phyloP scores from a whole-genome alignment of 371 early-diverging fungal species.

The Thermomucor indicae-seudaticae region DNA sequence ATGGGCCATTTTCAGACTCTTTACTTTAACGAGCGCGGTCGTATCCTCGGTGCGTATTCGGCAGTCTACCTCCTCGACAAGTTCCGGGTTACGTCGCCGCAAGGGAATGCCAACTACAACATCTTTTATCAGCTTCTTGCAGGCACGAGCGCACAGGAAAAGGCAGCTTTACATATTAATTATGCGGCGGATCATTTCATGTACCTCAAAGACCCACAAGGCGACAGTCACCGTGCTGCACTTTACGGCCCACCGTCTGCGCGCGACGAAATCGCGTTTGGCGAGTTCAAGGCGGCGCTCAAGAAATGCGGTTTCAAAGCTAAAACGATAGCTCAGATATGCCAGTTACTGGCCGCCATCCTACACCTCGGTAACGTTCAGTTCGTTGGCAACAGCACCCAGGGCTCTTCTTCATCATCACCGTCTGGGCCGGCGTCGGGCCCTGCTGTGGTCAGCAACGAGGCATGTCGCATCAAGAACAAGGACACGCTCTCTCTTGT shows the following conservation, averaged over 20 bases:
- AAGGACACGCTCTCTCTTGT: slow-evolving; percentile 68
- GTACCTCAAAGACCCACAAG: slow-evolving; percentile 42
- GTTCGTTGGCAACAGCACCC: slow-evolving; percentile 43
- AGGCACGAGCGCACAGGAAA: slow-evolving; percentile 56
- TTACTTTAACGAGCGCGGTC: slow-evolving; percentile 76
- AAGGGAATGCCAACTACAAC: slow-evolving; percentile 70
- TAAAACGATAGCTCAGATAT: slow-evolving; percentile 63
- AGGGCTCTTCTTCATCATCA: neutral
- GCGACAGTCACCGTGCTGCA: slow-evolving; percentile 5
- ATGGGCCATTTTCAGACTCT: slow-evolving; percentile 75
- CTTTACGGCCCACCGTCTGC: neutral
- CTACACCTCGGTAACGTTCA: slow-evolving; percentile 72
- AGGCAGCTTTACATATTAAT: slow-evolving; percentile 53
- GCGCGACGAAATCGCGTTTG: slow-evolving; percentile 32
- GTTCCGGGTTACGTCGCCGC: slow-evolving; percentile 52
- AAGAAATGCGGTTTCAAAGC: slow-evolving; percentile 71
- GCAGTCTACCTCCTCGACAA: slow-evolving; percentile 82
- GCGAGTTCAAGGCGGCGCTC: slow-evolving; percentile 64
- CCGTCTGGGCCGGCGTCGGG: slow-evolving; percentile 20
- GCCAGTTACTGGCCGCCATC: slow-evolving; percentile 71
- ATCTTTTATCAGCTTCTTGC: slow-evolving; percentile 79
- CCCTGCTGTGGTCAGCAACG: slow-evolving; percentile 37
- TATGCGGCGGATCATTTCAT: slow-evolving; percentile 45
- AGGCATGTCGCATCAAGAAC: slow-evolving; percentile 53
- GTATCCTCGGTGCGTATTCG: slow-evolving; percentile 74